phyloP scores from a whole-genome alignment of 2,329 filamentous ascomycete species.

The Diaporthe citri region DNA sequence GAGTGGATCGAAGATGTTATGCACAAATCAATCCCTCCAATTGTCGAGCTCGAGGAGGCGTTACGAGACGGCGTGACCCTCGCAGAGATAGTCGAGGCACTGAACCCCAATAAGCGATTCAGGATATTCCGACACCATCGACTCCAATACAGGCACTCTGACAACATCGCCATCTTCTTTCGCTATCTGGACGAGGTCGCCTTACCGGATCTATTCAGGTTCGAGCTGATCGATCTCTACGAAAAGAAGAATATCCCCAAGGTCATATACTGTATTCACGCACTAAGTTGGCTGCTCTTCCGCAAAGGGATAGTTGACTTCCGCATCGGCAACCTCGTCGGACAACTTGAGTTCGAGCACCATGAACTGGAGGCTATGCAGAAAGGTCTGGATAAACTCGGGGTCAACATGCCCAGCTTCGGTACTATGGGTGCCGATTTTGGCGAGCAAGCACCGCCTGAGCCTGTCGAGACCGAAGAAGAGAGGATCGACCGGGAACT shows the following conservation, averaged over 20 bases:
- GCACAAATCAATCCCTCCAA: constrained; percentile 86
- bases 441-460: constrained; percentile 77
- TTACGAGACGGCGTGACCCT: constrained; percentile 93
- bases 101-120: constrained; percentile 80
- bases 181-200: constrained; percentile 92
- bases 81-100: constrained; percentile 91
- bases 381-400: constrained; percentile 95
- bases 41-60: constrained; percentile 93
- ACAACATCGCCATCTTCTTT: constrained; percentile 98
- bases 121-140: constrained; percentile 89
- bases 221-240: constrained; percentile 97
- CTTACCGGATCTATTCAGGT: constrained; percentile 93
- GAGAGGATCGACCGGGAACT: constrained; percentile 88
- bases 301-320: constrained; percentile 96
- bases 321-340: constrained; percentile 95
- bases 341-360: constrained; percentile 96
- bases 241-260: constrained; percentile 99
- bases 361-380: constrained; percentile 98
- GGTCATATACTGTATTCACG: constrained; percentile 98
- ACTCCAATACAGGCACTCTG: constrained; percentile 94
- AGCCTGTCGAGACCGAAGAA: constrained; percentile 89
- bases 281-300: constrained; percentile 95
- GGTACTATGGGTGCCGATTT: constrained; percentile 97
- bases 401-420: constrained; percentile 96
- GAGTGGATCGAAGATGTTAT: constrained; percentile 98